These are phyloP conservation scores for Trypanosoma theileri DNA, from an alignment of 208 protist species.

Conservation along the genomic window DNA sequence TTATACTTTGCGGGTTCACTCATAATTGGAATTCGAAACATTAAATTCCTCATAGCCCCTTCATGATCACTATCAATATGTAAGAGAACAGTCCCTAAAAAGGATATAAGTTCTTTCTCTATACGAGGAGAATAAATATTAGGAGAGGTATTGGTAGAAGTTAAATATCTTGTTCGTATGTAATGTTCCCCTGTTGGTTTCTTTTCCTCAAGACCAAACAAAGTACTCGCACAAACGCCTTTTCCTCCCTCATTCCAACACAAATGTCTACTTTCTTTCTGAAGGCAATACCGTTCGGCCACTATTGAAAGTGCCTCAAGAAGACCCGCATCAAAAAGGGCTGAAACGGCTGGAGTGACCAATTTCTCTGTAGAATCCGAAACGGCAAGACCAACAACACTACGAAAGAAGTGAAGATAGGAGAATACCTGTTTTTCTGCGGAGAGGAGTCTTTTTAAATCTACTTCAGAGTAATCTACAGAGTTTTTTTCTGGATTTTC, in stretches of 20 bases:
- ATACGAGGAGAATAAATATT: slow-evolving; percentile 52
- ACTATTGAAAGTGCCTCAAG: slow-evolving; percentile 73
- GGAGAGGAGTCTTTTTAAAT: not conserved
- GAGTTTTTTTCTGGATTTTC: not conserved
- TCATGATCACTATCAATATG: slow-evolving; percentile 76
- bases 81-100: slow-evolving; percentile 66
- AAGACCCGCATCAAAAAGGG: slow-evolving; percentile 57
- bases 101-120: slow-evolving; percentile 50
- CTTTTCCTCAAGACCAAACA: not conserved
- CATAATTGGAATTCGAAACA: slow-evolving; percentile 59
- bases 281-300: slow-evolving; percentile 70
- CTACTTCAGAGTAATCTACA: not conserved
- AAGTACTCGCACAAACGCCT: not conserved
- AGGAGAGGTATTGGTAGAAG: not conserved
- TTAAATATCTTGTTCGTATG: slow-evolving; percentile 11
- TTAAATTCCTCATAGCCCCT: slow-evolving; percentile 71
- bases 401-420: slow-evolving; percentile 72
- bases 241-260: slow-evolving; percentile 14
- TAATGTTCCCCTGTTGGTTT: not conserved
- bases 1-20: slow-evolving; percentile 66
- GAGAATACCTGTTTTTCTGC: slow-evolving; percentile 65
- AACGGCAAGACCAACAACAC: slow-evolving; percentile 57
- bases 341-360: slow-evolving; percentile 58
- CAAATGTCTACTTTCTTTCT: slow-evolving; percentile 26
- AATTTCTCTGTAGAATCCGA: slow-evolving; percentile 53